Evolutionary conservation across 441 rosid genomes (phyloP).

Genomic region (Pelargonium fulgidum): DNA sequence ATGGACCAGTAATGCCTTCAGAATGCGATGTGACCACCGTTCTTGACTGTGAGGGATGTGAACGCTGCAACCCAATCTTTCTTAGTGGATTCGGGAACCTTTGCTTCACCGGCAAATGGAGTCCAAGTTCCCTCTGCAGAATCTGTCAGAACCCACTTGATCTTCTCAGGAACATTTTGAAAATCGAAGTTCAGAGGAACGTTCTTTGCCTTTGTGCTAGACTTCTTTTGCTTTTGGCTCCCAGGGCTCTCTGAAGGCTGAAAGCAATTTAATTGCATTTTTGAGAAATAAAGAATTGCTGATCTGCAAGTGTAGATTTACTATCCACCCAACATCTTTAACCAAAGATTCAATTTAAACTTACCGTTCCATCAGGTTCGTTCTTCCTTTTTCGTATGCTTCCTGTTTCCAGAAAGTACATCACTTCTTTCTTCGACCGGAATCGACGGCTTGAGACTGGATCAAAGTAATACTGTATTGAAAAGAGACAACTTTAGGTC

Average conservation of each 20-base stretch:
- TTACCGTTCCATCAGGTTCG: constrained; percentile 34
- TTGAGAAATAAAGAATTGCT: constrained; percentile 13
- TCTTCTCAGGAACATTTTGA: constrained; percentile 41
- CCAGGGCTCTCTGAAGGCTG: constrained; percentile 31
- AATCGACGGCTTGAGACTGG: constrained; percentile 48
- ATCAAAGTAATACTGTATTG: constrained; percentile 62
- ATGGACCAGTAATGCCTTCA: neutral
- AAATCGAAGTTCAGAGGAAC: constrained; percentile 41
- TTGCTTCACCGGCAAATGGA: constrained; percentile 34
- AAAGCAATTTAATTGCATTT: constrained; percentile 15
- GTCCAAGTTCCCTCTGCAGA: constrained; percentile 40
- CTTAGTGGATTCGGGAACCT: constrained; percentile 38
- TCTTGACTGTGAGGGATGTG: constrained; percentile 22
- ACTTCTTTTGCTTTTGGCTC: constrained; percentile 31
- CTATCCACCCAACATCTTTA: constrained; percentile 4
- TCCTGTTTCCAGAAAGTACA: constrained; percentile 61
- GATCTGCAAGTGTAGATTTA: constrained; percentile 4
- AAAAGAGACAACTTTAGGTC: constrained; percentile 11
- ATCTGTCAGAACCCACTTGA: constrained; percentile 48
- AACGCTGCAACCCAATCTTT: constrained; percentile 52
- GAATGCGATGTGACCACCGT: constrained; percentile 12
- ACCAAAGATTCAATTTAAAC: constrained; percentile 15
- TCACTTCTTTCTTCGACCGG: constrained; percentile 70
- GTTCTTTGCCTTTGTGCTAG: constrained; percentile 14
- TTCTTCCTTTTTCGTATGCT: constrained; percentile 28